These are phyloP conservation scores for Wickerhamiella nectarea DNA, from an alignment of 805 yeast genomes.

Conservation along the genomic window DNA sequence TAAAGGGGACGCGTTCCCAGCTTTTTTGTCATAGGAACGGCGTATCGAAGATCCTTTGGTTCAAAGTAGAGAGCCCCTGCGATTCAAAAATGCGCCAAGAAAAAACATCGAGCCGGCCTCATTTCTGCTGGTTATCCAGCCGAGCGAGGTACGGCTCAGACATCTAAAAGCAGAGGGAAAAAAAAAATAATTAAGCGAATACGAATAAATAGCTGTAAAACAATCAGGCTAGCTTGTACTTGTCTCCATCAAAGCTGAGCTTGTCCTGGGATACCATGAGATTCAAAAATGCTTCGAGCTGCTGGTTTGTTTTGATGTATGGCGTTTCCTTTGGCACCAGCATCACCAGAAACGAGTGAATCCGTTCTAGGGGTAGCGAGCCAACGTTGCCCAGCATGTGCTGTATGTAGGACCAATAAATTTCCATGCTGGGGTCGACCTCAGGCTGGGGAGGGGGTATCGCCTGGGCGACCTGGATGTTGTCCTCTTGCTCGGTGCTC, in stretches of 20 bases:
- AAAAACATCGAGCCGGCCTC: neutral
- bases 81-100: constrained; percentile 24
- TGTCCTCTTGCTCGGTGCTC: constrained; percentile 15
- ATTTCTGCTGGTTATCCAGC: neutral
- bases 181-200: neutral
- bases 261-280: constrained; percentile 34
- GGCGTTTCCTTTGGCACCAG: constrained; percentile 42
- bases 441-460: neutral
- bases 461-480: neutral
- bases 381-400: constrained; percentile 50
- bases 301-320: constrained; percentile 28
- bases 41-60: constrained; percentile 23
- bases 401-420: constrained; percentile 36
- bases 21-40: constrained; percentile 13
- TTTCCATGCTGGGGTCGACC: constrained; percentile 25
- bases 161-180: neutral
- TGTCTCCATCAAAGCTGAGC: constrained; percentile 27
- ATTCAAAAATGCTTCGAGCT: constrained; percentile 32
- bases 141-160: neutral
- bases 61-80: constrained; percentile 11
- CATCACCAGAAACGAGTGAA: constrained; percentile 41
- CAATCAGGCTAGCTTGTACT: constrained; percentile 24
- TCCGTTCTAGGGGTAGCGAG: constrained; percentile 33
- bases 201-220: neutral
- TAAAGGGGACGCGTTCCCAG: neutral